Evolutionary conservation across 495 filamentous ascomycete species (phyloP), one percentile per base, ranked within the genome.

Genomic region (Tetracladium setigerum): DNA sequence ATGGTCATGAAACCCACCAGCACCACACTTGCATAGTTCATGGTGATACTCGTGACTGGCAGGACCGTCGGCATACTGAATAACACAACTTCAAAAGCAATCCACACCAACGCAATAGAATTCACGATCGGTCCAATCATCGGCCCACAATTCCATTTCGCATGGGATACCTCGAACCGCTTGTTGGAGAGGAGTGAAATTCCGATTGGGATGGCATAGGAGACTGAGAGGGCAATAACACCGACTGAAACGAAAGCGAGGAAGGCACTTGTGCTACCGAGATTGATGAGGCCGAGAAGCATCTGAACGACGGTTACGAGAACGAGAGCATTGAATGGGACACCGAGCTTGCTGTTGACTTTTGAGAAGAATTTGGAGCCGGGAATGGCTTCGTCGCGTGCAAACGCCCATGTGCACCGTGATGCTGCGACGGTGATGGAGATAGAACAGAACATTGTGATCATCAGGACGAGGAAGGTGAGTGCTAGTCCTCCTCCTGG

Each of bases 391-490:
- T 57, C 57, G 51, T 76, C 71, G 11, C 73, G 61, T 13, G 71
- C 66, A 14, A 71, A 65, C 0, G 73, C 71, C 67, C 68, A 76
- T 18, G 72, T 74, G 13, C 63, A 53, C 15, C 72, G 65, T 5
- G 74, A 78, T 17, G 72, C 70, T 12, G 72, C 74, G 19, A 73
- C 74, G 2, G 75, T 59, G 44, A 76, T 61, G 46, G 67, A 66
- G 53, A 76, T 69, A 46, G 66, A 59, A 41, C 68, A 66, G 45
- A 59, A 59, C 46, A 56, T 50, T 6, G 56, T 59, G 17, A 59
- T 6, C 57, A 66, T 15, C 57, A 67, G 17, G 62, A 54, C 66
- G 4, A 73, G 59, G 56, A 69, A 67, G 7, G 58, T 62, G 19
- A 74, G 67, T 1, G 49, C 68, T 0, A 73, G 46, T 0, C 71